A percentile compares a stretch with the other conserved stretches of the same genome.
Evolutionary conservation across 495 filamentous ascomycete genomes (phyloP).

Genomic region (Penicillium paradoxum): DNA sequence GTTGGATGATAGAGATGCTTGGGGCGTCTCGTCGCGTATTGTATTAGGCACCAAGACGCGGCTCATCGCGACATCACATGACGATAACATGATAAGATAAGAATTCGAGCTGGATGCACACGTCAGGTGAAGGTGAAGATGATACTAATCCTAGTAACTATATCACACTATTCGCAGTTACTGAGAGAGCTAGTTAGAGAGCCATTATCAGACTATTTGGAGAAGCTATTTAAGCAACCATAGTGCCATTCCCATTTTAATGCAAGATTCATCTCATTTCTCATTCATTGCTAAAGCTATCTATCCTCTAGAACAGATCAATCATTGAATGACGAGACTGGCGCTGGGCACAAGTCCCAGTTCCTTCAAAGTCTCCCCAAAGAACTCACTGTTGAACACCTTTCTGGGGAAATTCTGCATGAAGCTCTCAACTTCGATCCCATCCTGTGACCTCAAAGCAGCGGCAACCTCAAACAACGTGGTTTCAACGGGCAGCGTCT

Average conservation of each 20-base stretch:
- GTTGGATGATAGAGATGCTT: constrained; percentile 11
- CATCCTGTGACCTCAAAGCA: constrained; percentile 59
- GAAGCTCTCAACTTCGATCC: constrained; percentile 65
- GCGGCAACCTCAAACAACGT: constrained; percentile 92
- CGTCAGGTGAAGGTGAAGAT: too few relatives aligned
- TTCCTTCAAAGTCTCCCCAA: constrained; percentile 87
- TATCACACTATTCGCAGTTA: too few relatives aligned
- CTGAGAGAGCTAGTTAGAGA: too few relatives aligned
- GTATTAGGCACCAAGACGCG: constrained; percentile 20
- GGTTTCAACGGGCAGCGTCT: constrained; percentile 76
- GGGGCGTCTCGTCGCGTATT: constrained; percentile 21
- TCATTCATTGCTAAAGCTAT: constrained; percentile 9
- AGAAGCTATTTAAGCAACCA: too few relatives aligned
- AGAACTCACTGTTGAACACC: constrained; percentile 72
- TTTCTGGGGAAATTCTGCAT: constrained; percentile 84
- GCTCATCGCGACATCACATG: constrained; percentile 42
- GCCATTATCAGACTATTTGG: too few relatives aligned
- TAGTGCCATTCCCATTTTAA: neutral
- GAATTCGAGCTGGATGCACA: neutral
- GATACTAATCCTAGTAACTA: too few relatives aligned
- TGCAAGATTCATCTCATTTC: constrained; percentile 6
- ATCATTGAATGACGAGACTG: constrained; percentile 67
- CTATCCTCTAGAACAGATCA: neutral
- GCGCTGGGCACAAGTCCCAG: constrained; percentile 86
- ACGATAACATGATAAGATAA: constrained; percentile 17